These are phyloP conservation scores for Coemansia sp. DNA, from an alignment of 192 early-diverging fungal genomes.

Conservation along the genomic window DNA sequence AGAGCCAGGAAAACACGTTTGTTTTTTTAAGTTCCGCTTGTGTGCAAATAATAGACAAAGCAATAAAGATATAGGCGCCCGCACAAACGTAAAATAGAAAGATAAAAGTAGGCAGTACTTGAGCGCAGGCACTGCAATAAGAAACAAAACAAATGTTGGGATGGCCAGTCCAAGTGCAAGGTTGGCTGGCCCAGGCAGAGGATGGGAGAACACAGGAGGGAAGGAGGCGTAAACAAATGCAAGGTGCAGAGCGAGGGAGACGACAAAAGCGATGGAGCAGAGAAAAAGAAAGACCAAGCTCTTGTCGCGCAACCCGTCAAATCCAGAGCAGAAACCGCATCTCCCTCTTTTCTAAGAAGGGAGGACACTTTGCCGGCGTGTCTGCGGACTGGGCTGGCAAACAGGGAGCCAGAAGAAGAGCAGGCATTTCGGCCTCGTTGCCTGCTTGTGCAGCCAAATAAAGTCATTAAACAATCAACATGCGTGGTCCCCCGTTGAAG, in stretches of 20 bases:
- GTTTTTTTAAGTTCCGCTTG: slow-evolving; percentile 6
- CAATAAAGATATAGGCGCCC: background rate
- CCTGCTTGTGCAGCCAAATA: background rate
- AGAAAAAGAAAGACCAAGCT: background rate
- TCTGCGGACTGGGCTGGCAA: background rate
- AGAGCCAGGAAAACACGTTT: background rate
- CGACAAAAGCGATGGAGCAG: background rate
- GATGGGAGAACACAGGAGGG: background rate
- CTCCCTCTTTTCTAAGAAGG: background rate
- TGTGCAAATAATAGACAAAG: background rate
- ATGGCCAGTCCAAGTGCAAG: slow-evolving; percentile 2
- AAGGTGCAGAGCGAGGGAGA: background rate
- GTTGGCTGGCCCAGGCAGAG: slow-evolving; percentile 1
- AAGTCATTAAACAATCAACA: background rate
- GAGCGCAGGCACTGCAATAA: background rate
- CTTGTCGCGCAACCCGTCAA: too few species aligned
- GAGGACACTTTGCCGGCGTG: background rate
- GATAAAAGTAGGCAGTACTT: slow-evolving; percentile 5
- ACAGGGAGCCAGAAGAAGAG: background rate
- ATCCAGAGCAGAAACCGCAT: too few species aligned
- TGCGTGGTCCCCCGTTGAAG: background rate
- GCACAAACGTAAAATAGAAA: background rate
- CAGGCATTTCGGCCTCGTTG: background rate
- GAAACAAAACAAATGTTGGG: background rate
- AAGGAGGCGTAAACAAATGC: slow-evolving; percentile 13